phyloP scores from a whole-genome alignment of 208 protist species.

The Porcisia hertigi region DNA sequence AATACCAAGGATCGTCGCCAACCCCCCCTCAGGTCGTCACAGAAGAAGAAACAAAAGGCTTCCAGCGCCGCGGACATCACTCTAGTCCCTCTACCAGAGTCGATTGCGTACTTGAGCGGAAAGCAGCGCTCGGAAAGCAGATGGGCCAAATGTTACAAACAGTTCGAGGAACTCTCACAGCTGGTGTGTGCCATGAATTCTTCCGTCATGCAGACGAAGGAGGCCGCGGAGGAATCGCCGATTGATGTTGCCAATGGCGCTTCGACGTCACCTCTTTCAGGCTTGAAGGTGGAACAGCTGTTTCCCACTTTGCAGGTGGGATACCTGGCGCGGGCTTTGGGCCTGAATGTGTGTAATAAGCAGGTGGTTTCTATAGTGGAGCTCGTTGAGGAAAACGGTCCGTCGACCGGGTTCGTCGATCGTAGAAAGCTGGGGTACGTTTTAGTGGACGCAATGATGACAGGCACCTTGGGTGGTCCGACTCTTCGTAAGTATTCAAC shows the following conservation, averaged over 20 bases:
- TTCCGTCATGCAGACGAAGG: neutral
- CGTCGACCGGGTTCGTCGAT: slow-evolving; percentile 64
- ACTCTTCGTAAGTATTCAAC: slow-evolving; percentile 21
- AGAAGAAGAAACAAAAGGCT: neutral
- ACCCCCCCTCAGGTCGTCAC: neutral
- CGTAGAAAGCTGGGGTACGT: slow-evolving; percentile 43
- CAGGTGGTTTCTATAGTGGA: slow-evolving; percentile 65
- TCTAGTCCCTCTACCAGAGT: slow-evolving; percentile 11
- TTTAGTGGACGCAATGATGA: slow-evolving; percentile 79
- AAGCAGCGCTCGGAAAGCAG: slow-evolving; percentile 20
- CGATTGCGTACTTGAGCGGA: slow-evolving; percentile 22
- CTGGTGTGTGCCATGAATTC: slow-evolving; percentile 31
- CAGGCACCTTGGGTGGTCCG: slow-evolving; percentile 58
- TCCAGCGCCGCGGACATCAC: neutral
- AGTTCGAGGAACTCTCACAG: slow-evolving; percentile 40
- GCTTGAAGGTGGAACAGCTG: neutral
- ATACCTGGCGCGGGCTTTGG: slow-evolving; percentile 83
- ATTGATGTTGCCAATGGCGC: neutral
- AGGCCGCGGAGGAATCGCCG: neutral
- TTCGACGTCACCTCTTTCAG: slow-evolving; percentile 5
- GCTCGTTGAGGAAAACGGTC: slow-evolving; percentile 70
- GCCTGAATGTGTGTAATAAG: slow-evolving; percentile 72
- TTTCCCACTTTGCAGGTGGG: slow-evolving; percentile 79
- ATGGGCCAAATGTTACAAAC: slow-evolving; percentile 15
- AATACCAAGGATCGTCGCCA: neutral